Percentiles rank a stretch among this genome's conserved stretches.
These are phyloP conservation scores for Violaceomyces palustris DNA, from an alignment of 1,284 basidiomycete species.

Conservation along the genomic window DNA sequence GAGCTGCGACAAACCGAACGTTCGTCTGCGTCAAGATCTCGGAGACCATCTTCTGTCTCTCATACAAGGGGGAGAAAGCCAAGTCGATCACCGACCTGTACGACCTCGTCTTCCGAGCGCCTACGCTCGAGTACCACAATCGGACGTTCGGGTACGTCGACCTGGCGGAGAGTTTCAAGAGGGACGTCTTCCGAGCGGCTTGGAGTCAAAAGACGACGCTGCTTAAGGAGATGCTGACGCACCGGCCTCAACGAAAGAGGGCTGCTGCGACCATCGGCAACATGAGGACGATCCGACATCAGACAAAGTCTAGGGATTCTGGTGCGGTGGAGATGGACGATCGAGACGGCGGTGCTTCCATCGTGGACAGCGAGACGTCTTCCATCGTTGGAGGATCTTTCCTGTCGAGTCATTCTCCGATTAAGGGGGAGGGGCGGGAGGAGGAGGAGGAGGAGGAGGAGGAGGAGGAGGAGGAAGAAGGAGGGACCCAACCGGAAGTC, in stretches of 20 bases:
- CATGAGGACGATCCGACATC: conserved; percentile 18
- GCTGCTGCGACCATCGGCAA: conserved; percentile 28
- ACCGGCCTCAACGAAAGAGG: conserved; percentile 20
- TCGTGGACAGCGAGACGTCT: neutral
- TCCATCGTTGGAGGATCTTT: too few relatives aligned
- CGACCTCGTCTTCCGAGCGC: conserved; percentile 58
- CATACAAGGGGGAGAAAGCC: conserved; percentile 58
- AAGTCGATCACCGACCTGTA: conserved; percentile 58
- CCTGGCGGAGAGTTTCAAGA: conserved; percentile 44
- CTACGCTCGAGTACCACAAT: conserved; percentile 70
- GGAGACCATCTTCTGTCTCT: conserved; percentile 58
- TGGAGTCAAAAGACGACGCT: conserved; percentile 47
- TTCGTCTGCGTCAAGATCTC: conserved; percentile 76
- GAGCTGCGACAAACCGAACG: conserved; percentile 59
- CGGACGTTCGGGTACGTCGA: conserved; percentile 67
- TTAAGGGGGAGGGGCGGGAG: too few relatives aligned
- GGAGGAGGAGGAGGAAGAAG: too few relatives aligned
- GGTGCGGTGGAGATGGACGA: too few relatives aligned
- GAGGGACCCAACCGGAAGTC: too few relatives aligned
- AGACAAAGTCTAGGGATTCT: conserved; percentile 6
- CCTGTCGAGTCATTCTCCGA: too few relatives aligned
- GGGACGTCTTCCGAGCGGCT: conserved; percentile 47
- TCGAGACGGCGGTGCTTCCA: neutral
- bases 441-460: too few relatives aligned
- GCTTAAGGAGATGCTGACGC: conserved; percentile 42